A percentile compares a stretch with the other conserved stretches of the same genome.
phyloP scores from a whole-genome alignment of 164 flowering plant genomes.

The Euptelea pleiosperma region DNA sequence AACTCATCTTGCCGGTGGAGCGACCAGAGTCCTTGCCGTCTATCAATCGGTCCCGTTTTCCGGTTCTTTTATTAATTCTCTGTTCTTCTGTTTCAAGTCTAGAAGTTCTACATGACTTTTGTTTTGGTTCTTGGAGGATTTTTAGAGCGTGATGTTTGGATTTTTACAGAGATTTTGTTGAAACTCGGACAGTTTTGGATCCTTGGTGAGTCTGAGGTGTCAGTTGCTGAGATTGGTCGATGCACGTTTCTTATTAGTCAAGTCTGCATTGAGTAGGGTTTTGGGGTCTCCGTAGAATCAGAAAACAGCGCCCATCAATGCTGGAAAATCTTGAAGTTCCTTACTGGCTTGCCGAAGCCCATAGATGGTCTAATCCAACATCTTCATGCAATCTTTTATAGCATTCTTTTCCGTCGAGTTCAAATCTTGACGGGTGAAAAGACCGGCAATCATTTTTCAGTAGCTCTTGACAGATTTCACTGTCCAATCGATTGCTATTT shows the following conservation, averaged over 20 bases:
- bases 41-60: too few relatives aligned
- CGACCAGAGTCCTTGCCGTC: too few relatives aligned
- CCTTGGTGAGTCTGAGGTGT: too few relatives aligned
- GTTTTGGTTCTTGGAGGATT: too few relatives aligned
- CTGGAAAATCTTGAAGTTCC: constrained; percentile 13
- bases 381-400: constrained; percentile 37
- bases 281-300: constrained; percentile 28
- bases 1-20: too few relatives aligned
- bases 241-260: constrained; percentile 54
- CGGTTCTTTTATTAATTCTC: too few relatives aligned
- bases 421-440: constrained; percentile 21
- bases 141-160: too few relatives aligned
- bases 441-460: neutral
- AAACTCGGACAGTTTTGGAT: too few relatives aligned
- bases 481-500: constrained; percentile 23
- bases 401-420: constrained; percentile 31
- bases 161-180: too few relatives aligned
- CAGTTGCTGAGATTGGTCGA: constrained; percentile 31
- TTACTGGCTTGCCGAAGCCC: constrained; percentile 31
- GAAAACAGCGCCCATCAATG: neutral
- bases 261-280: constrained; percentile 47
- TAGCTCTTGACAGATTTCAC: constrained; percentile 7
- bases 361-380: constrained; percentile 40
- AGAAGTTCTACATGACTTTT: too few relatives aligned
- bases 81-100: too few relatives aligned